Conservation (phyloP, 371 early-diverging fungal species). For the Rhizopus arrhizus region DNA sequence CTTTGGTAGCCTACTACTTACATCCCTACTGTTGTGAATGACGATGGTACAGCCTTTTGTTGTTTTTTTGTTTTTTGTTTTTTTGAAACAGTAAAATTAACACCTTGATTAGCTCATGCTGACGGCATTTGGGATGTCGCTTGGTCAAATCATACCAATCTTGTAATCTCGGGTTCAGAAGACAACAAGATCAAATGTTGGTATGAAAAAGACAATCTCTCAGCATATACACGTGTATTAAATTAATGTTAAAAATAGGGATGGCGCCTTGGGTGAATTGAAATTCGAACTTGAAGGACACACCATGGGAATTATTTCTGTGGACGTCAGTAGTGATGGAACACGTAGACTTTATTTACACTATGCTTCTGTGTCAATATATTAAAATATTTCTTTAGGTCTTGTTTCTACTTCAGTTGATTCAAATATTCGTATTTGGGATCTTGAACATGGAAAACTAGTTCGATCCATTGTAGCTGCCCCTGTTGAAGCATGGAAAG, state of each 20-base stretch:
- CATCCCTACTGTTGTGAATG: slow-evolving; percentile 55
- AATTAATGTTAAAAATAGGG: slow-evolving; percentile 45
- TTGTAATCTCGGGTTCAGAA: slow-evolving; percentile 75
- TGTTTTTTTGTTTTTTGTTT: background rate
- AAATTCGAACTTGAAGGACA: slow-evolving; percentile 71
- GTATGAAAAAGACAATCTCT: slow-evolving; percentile 38
- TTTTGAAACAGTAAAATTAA: background rate
- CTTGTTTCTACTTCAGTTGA: slow-evolving; percentile 80
- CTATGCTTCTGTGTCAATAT: background rate
- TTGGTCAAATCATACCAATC: slow-evolving; percentile 69
- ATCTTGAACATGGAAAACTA: slow-evolving; percentile 55
- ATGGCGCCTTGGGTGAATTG: slow-evolving; percentile 62
- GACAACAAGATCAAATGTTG: slow-evolving; percentile 81
- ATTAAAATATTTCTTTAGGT: slow-evolving; percentile 38
- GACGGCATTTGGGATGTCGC: slow-evolving; percentile 85
- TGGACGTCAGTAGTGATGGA: slow-evolving; percentile 67
- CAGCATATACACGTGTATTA: background rate
- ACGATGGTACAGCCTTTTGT: slow-evolving; percentile 46
- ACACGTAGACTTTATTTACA: slow-evolving; percentile 50
- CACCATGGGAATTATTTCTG: slow-evolving; percentile 76
- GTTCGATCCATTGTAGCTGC: slow-evolving; percentile 67
- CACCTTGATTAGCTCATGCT: slow-evolving; percentile 63
- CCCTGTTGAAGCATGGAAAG: slow-evolving; percentile 78
- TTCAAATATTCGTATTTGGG: slow-evolving; percentile 79
- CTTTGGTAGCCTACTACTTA: slow-evolving; percentile 61